Evolutionary conservation across 352 stramenopile species (phyloP), one percentile per base, ranked within the genome.

Genomic region (Phytopythium delawarense): DNA sequence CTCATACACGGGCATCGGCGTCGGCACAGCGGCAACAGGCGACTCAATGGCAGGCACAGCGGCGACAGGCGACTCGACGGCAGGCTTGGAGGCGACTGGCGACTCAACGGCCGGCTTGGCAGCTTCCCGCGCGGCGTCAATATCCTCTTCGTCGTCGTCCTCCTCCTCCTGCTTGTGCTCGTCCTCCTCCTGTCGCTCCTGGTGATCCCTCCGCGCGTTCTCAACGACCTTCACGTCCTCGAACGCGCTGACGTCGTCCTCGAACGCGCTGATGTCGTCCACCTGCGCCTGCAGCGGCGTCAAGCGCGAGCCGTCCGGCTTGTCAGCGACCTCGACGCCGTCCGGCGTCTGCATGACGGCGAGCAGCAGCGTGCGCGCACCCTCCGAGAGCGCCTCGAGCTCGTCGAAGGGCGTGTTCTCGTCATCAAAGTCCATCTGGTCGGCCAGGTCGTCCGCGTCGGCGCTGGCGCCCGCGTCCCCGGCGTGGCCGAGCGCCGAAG

Each of bases 311-410:
- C 34, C 28, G 12, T 51, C 35, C 5, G 42, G 39, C 9, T 25
- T 44, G 16, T 56, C 45, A 18, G n/a, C 15, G 59, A 94, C 69
- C 44, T 96, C 85, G 44, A 94, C 70, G 23, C 85, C 84, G 30
- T 94, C 85, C 5, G 87, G 87, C 2, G 85, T 96, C 58, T 94
- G 85, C 87, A 96, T 96, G 7, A 96, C 85, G 35, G 87, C 87
- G 55, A 96, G 70, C 44, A 96, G 51, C 46, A 96, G 67, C 45
- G 87, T 96, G 23, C 85, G 83, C 12, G 87, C 87, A 35, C 87
- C 87, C 60, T 96, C 87, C 4, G 87, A 96, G 4, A 96, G 64
- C 20, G 87, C 87, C 68, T 96, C 85, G 49, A 96, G 71, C 63
- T 96, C 87, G 56, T 96, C 85, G 67, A 96, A 90, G 7, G 77